Evolutionary conservation across 2,329 filamentous ascomycete species (phyloP).

Genomic region (Cordyceps cateniannulata): DNA sequence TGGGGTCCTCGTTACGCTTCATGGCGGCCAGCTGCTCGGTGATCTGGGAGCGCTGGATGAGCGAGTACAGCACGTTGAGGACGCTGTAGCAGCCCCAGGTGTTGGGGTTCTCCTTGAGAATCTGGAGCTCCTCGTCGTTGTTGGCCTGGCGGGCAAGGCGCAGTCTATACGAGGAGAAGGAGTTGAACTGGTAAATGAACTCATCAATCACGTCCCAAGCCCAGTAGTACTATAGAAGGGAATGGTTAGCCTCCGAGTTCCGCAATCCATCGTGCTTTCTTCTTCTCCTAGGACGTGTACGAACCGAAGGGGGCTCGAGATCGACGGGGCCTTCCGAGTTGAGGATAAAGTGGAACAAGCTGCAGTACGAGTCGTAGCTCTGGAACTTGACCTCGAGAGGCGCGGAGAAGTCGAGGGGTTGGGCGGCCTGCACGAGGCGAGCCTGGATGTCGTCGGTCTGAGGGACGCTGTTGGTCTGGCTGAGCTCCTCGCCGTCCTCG

Average conservation of each 20-base stretch:
- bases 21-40: constrained; percentile 93
- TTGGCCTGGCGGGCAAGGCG: constrained; percentile 75
- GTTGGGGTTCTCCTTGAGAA: constrained; percentile 94
- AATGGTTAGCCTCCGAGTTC: not conserved
- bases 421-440: constrained; percentile 83
- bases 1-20: constrained; percentile 87
- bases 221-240: constrained; percentile 81
- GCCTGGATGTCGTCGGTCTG: constrained; percentile 89
- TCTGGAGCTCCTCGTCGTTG: constrained; percentile 86
- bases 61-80: constrained; percentile 96
- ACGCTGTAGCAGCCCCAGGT: constrained; percentile 99
- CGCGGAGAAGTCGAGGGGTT: constrained; percentile 92
- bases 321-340: constrained; percentile 99
- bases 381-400: constrained; percentile 95
- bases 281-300: constrained; percentile 28
- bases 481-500: constrained; percentile 76
- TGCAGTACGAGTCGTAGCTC: constrained; percentile 99
- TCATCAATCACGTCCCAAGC: constrained; percentile 99
- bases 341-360: constrained; percentile 96
- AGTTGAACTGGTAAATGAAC: constrained; percentile 99
- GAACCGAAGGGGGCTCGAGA: constrained; percentile 89
- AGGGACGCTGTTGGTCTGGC: constrained; percentile 64
- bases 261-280: not conserved
- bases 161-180: constrained; percentile 95
- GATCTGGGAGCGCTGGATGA: constrained; percentile 97